These are phyloP conservation scores for Chalciporus sp. DNA, from an alignment of 1,284 basidiomycete species.

Conservation along the genomic window DNA sequence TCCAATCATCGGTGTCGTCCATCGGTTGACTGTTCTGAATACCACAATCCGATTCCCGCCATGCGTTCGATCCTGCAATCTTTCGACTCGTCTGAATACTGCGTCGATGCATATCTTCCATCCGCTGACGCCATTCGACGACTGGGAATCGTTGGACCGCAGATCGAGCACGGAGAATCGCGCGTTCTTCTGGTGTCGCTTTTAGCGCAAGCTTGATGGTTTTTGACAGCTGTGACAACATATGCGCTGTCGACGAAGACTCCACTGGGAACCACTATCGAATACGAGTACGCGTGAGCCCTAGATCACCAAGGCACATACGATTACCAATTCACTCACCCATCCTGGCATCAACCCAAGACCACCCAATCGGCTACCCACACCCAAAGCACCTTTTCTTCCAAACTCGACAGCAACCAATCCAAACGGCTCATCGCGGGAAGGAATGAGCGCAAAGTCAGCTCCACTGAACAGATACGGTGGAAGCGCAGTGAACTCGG, in stretches of 20 bases:
- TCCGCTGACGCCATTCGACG: slow-evolving; percentile 92
- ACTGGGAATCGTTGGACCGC: slow-evolving; percentile 95
- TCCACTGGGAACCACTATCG: slow-evolving; percentile 92
- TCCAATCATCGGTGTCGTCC: slow-evolving; percentile 57
- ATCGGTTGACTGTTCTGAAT: slow-evolving; percentile 45
- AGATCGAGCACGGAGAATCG: slow-evolving; percentile 87
- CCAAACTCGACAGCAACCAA: slow-evolving; percentile 94
- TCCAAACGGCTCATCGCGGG: slow-evolving; percentile 93
- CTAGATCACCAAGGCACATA: background rate
- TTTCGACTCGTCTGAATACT: slow-evolving; percentile 75
- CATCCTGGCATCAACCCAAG: slow-evolving; percentile 96
- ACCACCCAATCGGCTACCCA: slow-evolving; percentile 90
- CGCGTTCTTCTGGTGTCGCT: slow-evolving; percentile 87
- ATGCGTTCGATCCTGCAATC: slow-evolving; percentile 72
- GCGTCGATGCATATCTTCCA: slow-evolving; percentile 91
- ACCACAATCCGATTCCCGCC: slow-evolving; percentile 74
- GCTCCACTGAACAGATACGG: slow-evolving; percentile 92
- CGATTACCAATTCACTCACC: slow-evolving; percentile 52
- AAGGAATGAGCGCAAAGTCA: slow-evolving; percentile 92
- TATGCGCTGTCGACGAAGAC: slow-evolving; percentile 86
- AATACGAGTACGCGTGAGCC: background rate
- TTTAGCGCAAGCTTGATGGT: slow-evolving; percentile 93
- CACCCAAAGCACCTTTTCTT: slow-evolving; percentile 91
- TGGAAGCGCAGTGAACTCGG: slow-evolving; percentile 91
- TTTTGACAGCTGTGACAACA: slow-evolving; percentile 93